Base-by-base conservation (phyloP, 371 early-diverging fungal genomes). In the Mucor saturninus region DNA sequence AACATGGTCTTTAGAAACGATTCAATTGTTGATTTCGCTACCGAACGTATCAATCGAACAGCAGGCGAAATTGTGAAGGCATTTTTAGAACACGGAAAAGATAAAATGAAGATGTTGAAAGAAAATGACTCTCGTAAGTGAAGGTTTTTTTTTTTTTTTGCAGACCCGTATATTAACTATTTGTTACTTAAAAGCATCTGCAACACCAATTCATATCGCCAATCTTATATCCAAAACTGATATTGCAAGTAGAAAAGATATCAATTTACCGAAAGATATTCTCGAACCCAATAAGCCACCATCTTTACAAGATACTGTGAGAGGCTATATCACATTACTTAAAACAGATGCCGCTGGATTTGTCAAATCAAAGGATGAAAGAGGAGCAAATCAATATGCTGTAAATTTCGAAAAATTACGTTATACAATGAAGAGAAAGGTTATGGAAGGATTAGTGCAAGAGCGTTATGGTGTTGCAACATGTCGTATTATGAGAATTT, bases 381-480 rank as follows among this genome's bases (percentile, higher is more conserved):
- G 87, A 30, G 91, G 92, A 43, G 83, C 86, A 10, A 94, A 91
- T 45, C 89, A 89, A 61, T 95, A 83, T 67, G 78, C 84, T 4
- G 65, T 93, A 56, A 81, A 87, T 56, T 90, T 90, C 71, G 76
- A 76, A 50, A 81, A 79, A 30, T 77, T 89, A 3, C 77, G 83
- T 14, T 66, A 66, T n/a, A 69, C 81, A n/a, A 73, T 94, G 76
- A 85, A 85, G 59, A 75, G 83, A 48, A 71, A 75, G 40, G 58
- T 91, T 32, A 65, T 97, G 14, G 90, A 93, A 68, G 73, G 80
- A 1, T 71, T 92, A 15, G 71, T 95, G 4, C 73, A 84, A 51
- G 89, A 94, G 42, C 83, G 87, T 59, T 90, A 85, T 72, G 96
- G 97, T 37, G 68, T 79, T n/a, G 83, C 86, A 8, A 86, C 88